Base-by-base conservation (phyloP, 495 filamentous ascomycete genomes). In the Astrothelium macrocarpum region DNA sequence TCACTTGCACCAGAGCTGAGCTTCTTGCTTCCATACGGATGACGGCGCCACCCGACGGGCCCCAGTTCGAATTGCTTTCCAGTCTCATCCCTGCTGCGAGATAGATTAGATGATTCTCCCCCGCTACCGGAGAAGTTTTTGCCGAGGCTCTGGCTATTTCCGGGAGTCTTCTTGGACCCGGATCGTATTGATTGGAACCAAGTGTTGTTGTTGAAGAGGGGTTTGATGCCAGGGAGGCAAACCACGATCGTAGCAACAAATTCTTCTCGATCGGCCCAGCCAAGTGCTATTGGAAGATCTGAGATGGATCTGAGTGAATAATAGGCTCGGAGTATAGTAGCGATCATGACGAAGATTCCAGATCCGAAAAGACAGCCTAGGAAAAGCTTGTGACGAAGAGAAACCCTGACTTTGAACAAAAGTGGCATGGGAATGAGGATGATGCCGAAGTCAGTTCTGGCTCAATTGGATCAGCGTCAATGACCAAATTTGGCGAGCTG, bases 391-490 rank as follows among this genome's bases (percentile, higher is more conserved):
- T 56, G 49, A 29, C 49, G 49, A 10, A 56, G 23, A 9, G 49
- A 16, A 11, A 56, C 49, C 49, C 29, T 56, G 23, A 56, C 49
- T 16, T 56, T 56, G 25, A 56, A 39, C 12, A 60, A 25, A n/a
- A 60, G 59, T 12, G 59, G 39, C 34, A 62, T 32, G 2, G 60
- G 60, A 20, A 62, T 32, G 12, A 43, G 26, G 25, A 62, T 53
- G 7, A 46, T 31, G 36, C 60, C 60, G 31, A 62, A 32, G 39
- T 62, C 49, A 26, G 49, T 56, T 11, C 49, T 56, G 29, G 9
- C 49, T n/a, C 5, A 29, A 5, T 10, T 28, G 11, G 16, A 16
- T 56, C 25, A 56, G 25, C 4, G 3, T 56, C 16, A 26, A n/a
- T 9, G 25, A 20, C 49, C 25, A 29, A 25, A 2, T 11, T 11